Evolutionary conservation across 2,329 filamentous ascomycete genomes (phyloP).

Genomic region (Monilinia fructicola): DNA sequence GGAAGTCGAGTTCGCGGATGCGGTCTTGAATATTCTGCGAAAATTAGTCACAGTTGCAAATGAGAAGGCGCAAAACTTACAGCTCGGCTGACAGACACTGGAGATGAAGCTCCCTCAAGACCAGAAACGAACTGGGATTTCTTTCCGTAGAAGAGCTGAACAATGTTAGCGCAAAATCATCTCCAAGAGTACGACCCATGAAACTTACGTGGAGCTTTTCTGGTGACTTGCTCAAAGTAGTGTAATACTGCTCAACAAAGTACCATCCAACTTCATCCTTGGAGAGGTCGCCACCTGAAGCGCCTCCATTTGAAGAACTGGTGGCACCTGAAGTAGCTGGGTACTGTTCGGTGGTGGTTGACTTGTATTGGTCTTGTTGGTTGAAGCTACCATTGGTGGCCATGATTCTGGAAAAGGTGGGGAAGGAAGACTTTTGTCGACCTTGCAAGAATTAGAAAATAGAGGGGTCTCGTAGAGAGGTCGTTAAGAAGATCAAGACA

Average conservation of each 20-base stretch:
- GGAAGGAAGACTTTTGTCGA: slow-evolving; percentile 31
- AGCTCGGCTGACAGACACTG: slow-evolving; percentile 82
- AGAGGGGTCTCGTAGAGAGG: slow-evolving; percentile 17
- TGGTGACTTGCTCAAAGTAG: slow-evolving; percentile 88
- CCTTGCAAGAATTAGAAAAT: slow-evolving; percentile 30
- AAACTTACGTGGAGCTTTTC: slow-evolving; percentile 79
- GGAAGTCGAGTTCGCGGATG: slow-evolving; percentile 89
- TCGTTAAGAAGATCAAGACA: not conserved
- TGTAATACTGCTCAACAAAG: slow-evolving; percentile 99
- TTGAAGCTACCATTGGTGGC: slow-evolving; percentile 42
- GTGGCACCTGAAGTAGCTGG: slow-evolving; percentile 39
- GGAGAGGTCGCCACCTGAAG: slow-evolving; percentile 51
- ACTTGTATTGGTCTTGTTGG: slow-evolving; percentile 42
- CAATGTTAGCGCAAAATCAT: slow-evolving; percentile 27
- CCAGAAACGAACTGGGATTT: slow-evolving; percentile 93
- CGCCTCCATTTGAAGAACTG: slow-evolving; percentile 38
- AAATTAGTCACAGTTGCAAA: slow-evolving; percentile 28
- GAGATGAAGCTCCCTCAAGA: slow-evolving; percentile 82
- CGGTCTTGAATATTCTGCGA: slow-evolving; percentile 84
- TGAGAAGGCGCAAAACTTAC: slow-evolving; percentile 52
- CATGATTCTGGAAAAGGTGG: slow-evolving; percentile 34
- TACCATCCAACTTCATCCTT: slow-evolving; percentile 99
- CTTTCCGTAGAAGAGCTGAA: slow-evolving; percentile 89
- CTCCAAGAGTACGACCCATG: not conserved
- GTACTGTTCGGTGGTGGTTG: slow-evolving; percentile 38